A percentile compares a stretch with the other conserved stretches of the same genome.
phyloP scores from a whole-genome alignment of 352 stramenopile genomes.

The Phytophthora melonis region DNA sequence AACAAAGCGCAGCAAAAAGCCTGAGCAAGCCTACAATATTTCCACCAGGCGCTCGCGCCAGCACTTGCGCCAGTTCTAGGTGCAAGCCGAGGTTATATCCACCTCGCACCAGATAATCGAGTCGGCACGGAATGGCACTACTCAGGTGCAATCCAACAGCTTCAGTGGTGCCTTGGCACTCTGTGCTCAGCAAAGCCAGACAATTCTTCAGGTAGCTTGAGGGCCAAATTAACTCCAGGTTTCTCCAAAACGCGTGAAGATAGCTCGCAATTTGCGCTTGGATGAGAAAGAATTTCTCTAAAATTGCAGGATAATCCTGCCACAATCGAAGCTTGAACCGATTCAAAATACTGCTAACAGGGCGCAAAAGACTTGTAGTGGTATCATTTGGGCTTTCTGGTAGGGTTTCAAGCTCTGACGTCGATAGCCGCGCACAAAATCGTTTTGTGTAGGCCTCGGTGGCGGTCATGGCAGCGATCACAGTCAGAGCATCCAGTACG shows the following conservation, averaged over 20 bases:
- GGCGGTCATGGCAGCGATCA: constrained; percentile 18
- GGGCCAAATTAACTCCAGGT: constrained; percentile 23
- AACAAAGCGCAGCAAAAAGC: constrained; percentile 15
- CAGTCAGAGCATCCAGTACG: constrained; percentile 18
- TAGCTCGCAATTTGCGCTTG: constrained; percentile 18
- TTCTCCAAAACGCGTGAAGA: constrained; percentile 17
- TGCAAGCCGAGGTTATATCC: constrained; percentile 17
- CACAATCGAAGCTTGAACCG: constrained; percentile 32
- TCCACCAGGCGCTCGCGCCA: not conserved
- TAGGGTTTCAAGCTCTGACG: not conserved
- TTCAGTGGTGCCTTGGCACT: not conserved
- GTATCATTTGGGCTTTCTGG: not conserved
- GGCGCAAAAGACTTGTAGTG: not conserved
- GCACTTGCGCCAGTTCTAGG: constrained; percentile 5
- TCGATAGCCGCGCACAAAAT: constrained; percentile 17
- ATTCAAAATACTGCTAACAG: constrained; percentile 21
- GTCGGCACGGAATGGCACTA: constrained; percentile 16
- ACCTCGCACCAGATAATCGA: constrained; percentile 24
- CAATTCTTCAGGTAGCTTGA: constrained; percentile 20
- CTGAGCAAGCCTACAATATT: constrained; percentile 16
- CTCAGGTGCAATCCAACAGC: constrained; percentile 16
- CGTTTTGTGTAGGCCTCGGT: constrained; percentile 20
- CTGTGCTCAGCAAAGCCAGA: constrained; percentile 12
- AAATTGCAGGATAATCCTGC: constrained; percentile 18
- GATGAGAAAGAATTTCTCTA: constrained; percentile 25